Percentiles rank a stretch among this genome's conserved stretches.
These are phyloP conservation scores for Stemphylium lycopersici DNA, from an alignment of 2,329 filamentous ascomycete species.

Conservation along the genomic window DNA sequence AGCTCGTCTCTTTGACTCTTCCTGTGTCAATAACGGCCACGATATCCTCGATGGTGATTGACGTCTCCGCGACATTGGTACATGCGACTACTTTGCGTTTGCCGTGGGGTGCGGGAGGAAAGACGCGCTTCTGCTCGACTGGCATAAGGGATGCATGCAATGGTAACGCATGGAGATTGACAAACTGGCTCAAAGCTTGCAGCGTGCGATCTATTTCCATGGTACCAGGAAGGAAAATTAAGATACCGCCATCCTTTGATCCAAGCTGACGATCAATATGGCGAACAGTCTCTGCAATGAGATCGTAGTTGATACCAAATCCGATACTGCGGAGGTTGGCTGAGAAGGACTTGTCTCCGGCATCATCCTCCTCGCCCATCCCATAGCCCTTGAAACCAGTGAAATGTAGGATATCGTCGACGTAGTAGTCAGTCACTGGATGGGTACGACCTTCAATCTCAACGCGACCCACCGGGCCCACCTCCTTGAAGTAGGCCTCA, in stretches of 20 bases:
- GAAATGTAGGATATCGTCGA: slow-evolving; percentile 83
- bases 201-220: slow-evolving; percentile 88
- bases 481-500: slow-evolving; percentile 77
- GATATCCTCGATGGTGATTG: slow-evolving; percentile 97
- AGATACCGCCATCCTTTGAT: slow-evolving; percentile 78
- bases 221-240: slow-evolving; percentile 94
- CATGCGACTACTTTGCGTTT: slow-evolving; percentile 92
- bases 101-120: slow-evolving; percentile 74
- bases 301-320: slow-evolving; percentile 87
- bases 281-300: slow-evolving; percentile 79
- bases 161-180: slow-evolving; percentile 77
- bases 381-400: slow-evolving; percentile 69
- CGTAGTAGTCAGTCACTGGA: slow-evolving; percentile 86
- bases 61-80: slow-evolving; percentile 97
- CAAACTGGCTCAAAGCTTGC: slow-evolving; percentile 67
- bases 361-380: slow-evolving; percentile 58
- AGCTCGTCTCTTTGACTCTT: slow-evolving; percentile 94
- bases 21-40: slow-evolving; percentile 95
- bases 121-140: slow-evolving; percentile 85
- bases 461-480: slow-evolving; percentile 75
- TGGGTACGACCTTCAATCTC: slow-evolving; percentile 89
- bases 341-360: slow-evolving; percentile 53
- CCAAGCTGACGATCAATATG: slow-evolving; percentile 80
- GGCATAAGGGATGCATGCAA: slow-evolving; percentile 92
- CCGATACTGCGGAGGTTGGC: slow-evolving; percentile 57